Base-by-base conservation (phyloP, 352 stramenopile species). In the Globisporangium spiculum region DNA sequence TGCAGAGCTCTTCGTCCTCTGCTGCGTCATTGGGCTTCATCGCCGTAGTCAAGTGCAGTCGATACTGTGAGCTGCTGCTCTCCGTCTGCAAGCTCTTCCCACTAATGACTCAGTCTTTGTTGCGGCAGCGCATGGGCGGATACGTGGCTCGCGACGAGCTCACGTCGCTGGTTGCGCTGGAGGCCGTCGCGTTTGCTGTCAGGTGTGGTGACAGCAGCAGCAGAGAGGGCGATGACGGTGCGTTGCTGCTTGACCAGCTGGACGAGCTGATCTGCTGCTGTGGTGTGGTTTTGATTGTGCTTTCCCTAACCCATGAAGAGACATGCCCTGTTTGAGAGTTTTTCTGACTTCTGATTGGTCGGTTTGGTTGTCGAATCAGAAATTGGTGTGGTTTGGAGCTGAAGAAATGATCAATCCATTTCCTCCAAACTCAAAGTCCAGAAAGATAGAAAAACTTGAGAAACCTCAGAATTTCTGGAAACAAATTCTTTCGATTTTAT, bases 401-500 rank as follows among this genome's bases (percentile, higher is more conserved):
- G n/a, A n/a, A n/a, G n/a, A n/a, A n/a, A n/a, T n/a, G n/a, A n/a
- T n/a, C n/a, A n/a, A n/a, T 30, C 27, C 27, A 30, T 30, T 30
- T 30, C 27, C 27, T 30, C 27, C 34, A 41, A 12, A 41, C 7
- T 52, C 44, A 52, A 50, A 50, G 44, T 58, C 27, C 14, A 58
- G n/a, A 18, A 30, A 32, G 8, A 7, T 12, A 57, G 10, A 38
- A 22, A 57, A 14, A 12, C 10, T 55, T 8, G n/a, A 55, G 4
- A 26, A 26, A 41, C 7, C 34, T 44, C 12, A 55, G 48, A 56
- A 32, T 20, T 16, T 9, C 10, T 34, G 1, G 6, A 22, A 9
- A 54, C n/a, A 34, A 30, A 22, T 58, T 57, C 52, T 57, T 57
- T 58, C 52, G 24, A 58, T n/a, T 58, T 58, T 30, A 30, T 10